phyloP scores from a whole-genome alignment of 768 basidiomycete genomes.

The Termitomyces sp. region DNA sequence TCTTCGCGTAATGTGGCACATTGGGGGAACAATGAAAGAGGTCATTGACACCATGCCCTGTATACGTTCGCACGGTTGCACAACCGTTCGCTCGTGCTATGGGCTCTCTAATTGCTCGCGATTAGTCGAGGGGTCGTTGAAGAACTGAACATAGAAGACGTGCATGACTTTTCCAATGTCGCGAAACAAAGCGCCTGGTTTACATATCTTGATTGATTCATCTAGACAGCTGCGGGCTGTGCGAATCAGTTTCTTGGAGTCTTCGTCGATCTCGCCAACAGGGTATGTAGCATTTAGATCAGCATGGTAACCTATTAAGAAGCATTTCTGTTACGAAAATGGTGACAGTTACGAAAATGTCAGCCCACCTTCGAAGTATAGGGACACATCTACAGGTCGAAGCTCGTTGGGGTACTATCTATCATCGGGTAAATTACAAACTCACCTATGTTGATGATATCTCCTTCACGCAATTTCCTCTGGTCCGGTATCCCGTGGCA shows the following conservation, averaged over 20 bases:
- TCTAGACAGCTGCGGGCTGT: constrained; percentile 82
- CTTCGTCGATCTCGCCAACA: constrained; percentile 79
- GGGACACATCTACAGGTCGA: constrained; percentile 54
- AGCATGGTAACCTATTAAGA: constrained; percentile 69
- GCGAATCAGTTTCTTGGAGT: constrained; percentile 74
- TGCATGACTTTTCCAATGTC: constrained; percentile 86
- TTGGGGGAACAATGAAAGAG: constrained; percentile 85
- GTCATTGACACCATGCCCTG: constrained; percentile 85
- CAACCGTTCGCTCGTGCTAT: constrained; percentile 80
- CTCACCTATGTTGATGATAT: constrained; percentile 91
- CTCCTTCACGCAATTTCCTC: constrained; percentile 79
- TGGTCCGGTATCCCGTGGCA: constrained; percentile 97
- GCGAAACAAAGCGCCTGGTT: constrained; percentile 86
- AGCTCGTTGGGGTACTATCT: not conserved
- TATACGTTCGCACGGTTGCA: constrained; percentile 88
- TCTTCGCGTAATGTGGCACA: constrained; percentile 92
- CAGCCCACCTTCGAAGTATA: constrained; percentile 69
- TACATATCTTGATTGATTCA: constrained; percentile 87
- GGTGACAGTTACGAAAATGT: not conserved
- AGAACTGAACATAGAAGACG: constrained; percentile 22
- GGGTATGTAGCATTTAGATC: constrained; percentile 94
- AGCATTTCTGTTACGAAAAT: not conserved
- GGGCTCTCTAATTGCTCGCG: constrained; percentile 53
- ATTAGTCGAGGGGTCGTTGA: not conserved
- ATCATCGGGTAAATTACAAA: not conserved